phyloP scores from a whole-genome alignment of 2,329 filamentous ascomycete genomes.

The Hypoxylon sp. region DNA sequence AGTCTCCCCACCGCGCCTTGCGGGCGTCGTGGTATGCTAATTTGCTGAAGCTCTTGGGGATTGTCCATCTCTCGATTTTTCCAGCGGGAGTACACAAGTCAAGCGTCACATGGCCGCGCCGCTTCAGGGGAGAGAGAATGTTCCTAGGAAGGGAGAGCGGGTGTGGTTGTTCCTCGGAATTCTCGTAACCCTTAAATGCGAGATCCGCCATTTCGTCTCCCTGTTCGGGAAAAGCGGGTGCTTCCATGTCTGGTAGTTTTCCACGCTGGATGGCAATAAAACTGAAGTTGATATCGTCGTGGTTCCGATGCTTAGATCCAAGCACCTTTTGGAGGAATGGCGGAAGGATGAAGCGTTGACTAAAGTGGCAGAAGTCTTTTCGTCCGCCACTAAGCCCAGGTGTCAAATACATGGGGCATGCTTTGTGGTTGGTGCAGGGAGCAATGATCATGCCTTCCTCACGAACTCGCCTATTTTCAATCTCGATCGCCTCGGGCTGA shows the following conservation, averaged over 20 bases:
- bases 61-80: conserved; percentile 91
- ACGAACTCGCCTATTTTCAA: conserved; percentile 60
- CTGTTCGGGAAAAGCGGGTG: conserved; percentile 53
- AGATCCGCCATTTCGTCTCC: conserved; percentile 71
- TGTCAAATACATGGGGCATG: conserved; percentile 88
- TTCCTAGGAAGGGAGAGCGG: conserved; percentile 82
- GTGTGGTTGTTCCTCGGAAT: conserved; percentile 61
- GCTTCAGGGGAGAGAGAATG: conserved; percentile 86
- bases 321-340: conserved; percentile 84
- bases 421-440: conserved; percentile 88
- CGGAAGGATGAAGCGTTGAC: conserved; percentile 89
- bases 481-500: conserved; percentile 59
- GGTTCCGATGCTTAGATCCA: conserved; percentile 78
- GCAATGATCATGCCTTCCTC: conserved; percentile 76
- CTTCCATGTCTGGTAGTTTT: conserved; percentile 59
- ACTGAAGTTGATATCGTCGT: conserved; percentile 92
- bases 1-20: conserved; percentile 90
- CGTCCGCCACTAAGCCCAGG: conserved; percentile 79
- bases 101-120: conserved; percentile 87
- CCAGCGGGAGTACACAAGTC: conserved; percentile 92
- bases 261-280: conserved; percentile 90
- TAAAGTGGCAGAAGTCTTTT: conserved; percentile 93
- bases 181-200: conserved; percentile 82
- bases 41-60: conserved; percentile 84
- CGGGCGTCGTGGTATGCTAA: conserved; percentile 92